Evolutionary conservation across 2,329 filamentous ascomycete species (phyloP), one percentile per base, ranked within the genome.

Genomic region (Neodidymelliopsis sp.): DNA sequence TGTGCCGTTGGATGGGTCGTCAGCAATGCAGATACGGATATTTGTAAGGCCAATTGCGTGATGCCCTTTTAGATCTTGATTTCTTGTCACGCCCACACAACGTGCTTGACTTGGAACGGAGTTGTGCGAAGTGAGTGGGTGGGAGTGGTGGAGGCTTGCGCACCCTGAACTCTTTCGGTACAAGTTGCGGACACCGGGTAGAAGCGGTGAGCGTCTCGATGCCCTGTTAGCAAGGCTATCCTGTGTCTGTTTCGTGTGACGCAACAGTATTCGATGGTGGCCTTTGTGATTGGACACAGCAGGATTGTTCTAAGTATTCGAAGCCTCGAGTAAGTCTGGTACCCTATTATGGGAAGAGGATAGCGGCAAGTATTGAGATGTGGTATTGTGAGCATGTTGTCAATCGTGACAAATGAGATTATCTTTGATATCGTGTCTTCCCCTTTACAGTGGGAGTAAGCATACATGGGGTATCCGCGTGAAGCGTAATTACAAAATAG

Each of bases 401-500:
- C 16, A 11, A 18, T 23, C 13, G 15, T 44, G 40, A 37, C 31
- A 36, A 44, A 40, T 41, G n/a, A n/a, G 10, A 30, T 38, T 39
- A 20, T 35, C 15, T 34, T 20, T 20, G 12, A n/a, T 18, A 19
- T 27, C 11, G 9, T 13, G 1, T 27, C 11, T n/a, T 29, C 27
- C 27, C 40, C 23, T 48, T 10, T 45, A 49, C 47, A 52, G 13
- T 38, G 20, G 34, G 34, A 46, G 24, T 44, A 45, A 45, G 28
- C 40, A 42, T 52, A 43, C 44, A 46, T 38, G 34, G 52, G 41
- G 33, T 52, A 52, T 52, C 15, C 25, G 22, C 33, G 23, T 35
- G 16, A 35, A 20, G 18, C 15, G 24, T 35, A 36, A 29, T 24
- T 52, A 44, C 34, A 53, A 25, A 40, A 36, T 4, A 38, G 20